Conservation (phyloP, 2,329 filamentous ascomycete species). For the Exophiala aquamarina region DNA sequence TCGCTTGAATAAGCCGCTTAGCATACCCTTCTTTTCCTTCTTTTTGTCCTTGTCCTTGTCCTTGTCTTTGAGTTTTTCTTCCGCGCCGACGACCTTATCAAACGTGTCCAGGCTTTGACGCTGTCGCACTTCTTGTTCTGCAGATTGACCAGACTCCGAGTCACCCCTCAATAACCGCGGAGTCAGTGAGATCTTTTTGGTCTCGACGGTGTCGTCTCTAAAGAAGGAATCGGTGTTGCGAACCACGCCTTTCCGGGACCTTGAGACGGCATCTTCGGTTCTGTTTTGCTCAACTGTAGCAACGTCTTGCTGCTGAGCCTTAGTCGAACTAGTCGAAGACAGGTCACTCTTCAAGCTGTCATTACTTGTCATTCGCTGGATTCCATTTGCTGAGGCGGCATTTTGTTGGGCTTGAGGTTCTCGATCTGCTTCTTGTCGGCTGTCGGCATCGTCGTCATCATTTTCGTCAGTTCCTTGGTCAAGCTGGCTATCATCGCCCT, state of each 20-base stretch:
- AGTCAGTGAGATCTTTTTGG: slow-evolving; percentile 94
- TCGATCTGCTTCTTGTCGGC: slow-evolving; percentile 31
- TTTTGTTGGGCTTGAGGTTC: slow-evolving; percentile 43
- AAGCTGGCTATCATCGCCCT: slow-evolving; percentile 46
- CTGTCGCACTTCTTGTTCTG: slow-evolving; percentile 68
- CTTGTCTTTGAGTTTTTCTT: slow-evolving; percentile 68
- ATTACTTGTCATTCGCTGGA: slow-evolving; percentile 23
- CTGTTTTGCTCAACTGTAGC: slow-evolving; percentile 45
- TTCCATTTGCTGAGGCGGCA: slow-evolving; percentile 30
- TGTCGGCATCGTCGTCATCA: slow-evolving; percentile 16
- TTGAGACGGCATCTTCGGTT: slow-evolving; percentile 51
- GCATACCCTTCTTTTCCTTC: slow-evolving; percentile 72
- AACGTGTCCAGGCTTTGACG: slow-evolving; percentile 73
- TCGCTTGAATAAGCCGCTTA: slow-evolving; percentile 68
- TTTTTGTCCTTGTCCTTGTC: slow-evolving; percentile 74
- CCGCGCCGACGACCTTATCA: slow-evolving; percentile 61
- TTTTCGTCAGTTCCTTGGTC: slow-evolving; percentile 15
- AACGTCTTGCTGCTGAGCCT: slow-evolving; percentile 11
- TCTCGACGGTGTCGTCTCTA: slow-evolving; percentile 91
- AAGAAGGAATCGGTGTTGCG: slow-evolving; percentile 96
- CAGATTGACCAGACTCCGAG: slow-evolving; percentile 75
- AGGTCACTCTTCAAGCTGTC: slow-evolving; percentile 29
- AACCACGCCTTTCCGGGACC: slow-evolving; percentile 80
- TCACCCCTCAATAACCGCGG: slow-evolving; percentile 90
- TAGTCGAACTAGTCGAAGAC: slow-evolving; percentile 28